Conservation (phyloP, 495 filamentous ascomycete species). For the Podospora tetraspora region DNA sequence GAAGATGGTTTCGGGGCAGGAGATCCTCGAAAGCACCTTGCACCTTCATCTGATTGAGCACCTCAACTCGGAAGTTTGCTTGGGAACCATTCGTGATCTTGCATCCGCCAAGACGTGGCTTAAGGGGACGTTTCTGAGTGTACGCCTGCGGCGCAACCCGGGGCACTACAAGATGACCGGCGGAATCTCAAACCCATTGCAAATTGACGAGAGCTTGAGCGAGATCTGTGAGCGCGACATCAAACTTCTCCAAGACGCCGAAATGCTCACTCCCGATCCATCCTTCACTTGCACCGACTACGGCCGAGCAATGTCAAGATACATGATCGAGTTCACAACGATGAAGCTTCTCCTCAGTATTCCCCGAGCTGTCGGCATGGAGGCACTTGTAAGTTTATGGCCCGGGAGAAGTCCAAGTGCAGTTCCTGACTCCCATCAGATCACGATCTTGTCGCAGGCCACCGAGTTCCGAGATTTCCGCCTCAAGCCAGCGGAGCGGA, state of each 20-base stretch:
- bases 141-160: slow-evolving; percentile 76
- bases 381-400: slow-evolving; percentile 59
- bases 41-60: slow-evolving; percentile 89
- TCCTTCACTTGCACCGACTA: slow-evolving; percentile 65
- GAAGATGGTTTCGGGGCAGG: slow-evolving; percentile 73
- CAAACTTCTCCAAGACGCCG: slow-evolving; percentile 55
- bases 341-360: slow-evolving; percentile 74
- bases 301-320: slow-evolving; percentile 87
- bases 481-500: slow-evolving; percentile 69
- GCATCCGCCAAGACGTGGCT: slow-evolving; percentile 79
- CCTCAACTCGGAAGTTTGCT: slow-evolving; percentile 86
- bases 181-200: slow-evolving; percentile 35
- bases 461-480: slow-evolving; percentile 67
- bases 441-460: slow-evolving; percentile 51
- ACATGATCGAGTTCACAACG: slow-evolving; percentile 85
- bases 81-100: slow-evolving; percentile 70
- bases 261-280: slow-evolving; percentile 50
- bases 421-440: slow-evolving; percentile 11
- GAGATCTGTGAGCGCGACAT: slow-evolving; percentile 80
- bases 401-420: not conserved
- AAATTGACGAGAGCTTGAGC: slow-evolving; percentile 65
- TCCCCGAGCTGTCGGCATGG: slow-evolving; percentile 53
- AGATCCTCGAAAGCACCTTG: slow-evolving; percentile 80
- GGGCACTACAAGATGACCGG: slow-evolving; percentile 68
- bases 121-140: slow-evolving; percentile 77